Evolutionary conservation across 345 rosid species (phyloP).

Genomic region (Gossypium rotundifolium): DNA sequence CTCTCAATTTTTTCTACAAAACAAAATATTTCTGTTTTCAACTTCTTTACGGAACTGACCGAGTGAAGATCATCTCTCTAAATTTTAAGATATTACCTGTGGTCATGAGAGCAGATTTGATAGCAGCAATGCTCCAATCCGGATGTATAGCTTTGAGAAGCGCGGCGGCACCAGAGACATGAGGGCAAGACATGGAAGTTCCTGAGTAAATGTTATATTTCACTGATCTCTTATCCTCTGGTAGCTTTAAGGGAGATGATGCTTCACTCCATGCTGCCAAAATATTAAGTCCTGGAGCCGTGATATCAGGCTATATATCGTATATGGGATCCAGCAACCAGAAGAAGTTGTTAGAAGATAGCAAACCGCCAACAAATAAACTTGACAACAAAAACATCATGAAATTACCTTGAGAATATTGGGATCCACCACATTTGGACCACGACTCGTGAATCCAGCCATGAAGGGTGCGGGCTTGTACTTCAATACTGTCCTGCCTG

Average conservation of each 20-base stretch:
- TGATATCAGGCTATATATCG: conserved; percentile 61
- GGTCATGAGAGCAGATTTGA: conserved; percentile 75
- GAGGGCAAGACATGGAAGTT: conserved; percentile 95
- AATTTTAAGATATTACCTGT: conserved; percentile 24
- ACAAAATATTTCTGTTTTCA: too few relatives aligned
- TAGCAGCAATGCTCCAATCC: conserved; percentile 76
- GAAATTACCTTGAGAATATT: conserved; percentile 61
- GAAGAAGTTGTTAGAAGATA: background rate
- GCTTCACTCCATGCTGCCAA: conserved; percentile 83
- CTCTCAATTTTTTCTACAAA: too few relatives aligned
- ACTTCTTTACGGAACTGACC: too few relatives aligned
- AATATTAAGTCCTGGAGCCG: conserved; percentile 72
- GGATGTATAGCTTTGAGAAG: conserved; percentile 76
- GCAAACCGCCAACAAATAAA: background rate
- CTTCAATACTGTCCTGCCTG: conserved; percentile 39
- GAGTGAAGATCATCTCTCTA: too few relatives aligned
- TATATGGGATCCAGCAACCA: background rate
- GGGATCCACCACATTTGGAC: conserved; percentile 58
- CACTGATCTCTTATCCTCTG: conserved; percentile 37
- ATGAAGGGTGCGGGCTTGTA: conserved; percentile 53
- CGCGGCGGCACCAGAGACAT: conserved; percentile 68
- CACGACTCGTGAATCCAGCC: conserved; percentile 70
- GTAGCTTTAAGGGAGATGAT: conserved; percentile 36
- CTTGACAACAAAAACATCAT: background rate
- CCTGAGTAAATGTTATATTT: conserved; percentile 50